phyloP scores from a whole-genome alignment of 2,329 filamentous ascomycete genomes.

The Aspergillus pseudoglaucus region DNA sequence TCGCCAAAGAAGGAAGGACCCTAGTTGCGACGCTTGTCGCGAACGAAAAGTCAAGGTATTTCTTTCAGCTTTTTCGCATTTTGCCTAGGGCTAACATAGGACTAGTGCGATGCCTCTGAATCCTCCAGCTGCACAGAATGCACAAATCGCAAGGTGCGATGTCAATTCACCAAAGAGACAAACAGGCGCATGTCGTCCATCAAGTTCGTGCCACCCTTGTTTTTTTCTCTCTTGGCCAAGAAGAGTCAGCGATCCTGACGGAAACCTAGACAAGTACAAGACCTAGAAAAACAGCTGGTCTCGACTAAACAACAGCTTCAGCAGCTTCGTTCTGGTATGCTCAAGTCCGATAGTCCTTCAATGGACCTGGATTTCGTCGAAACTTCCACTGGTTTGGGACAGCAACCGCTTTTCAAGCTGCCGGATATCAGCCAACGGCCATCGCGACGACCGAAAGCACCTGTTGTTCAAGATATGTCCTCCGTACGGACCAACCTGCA shows the following conservation, averaged over 20 bases:
- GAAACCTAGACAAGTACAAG: constrained; percentile 70
- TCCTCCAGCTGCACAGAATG: constrained; percentile 96
- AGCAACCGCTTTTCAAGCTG: constrained; percentile 49
- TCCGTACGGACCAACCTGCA: constrained; percentile 66
- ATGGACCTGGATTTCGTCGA: constrained; percentile 38
- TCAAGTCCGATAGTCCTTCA: constrained; percentile 39
- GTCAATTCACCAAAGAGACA: constrained; percentile 98
- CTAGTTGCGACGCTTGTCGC: constrained; percentile 93
- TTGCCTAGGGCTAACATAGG: constrained; percentile 3
- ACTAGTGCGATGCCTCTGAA: constrained; percentile 85
- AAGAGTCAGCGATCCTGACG: constrained; percentile 10
- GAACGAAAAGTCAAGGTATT: constrained; percentile 65
- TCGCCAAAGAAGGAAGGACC: constrained; percentile 88
- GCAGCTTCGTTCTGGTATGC: constrained; percentile 61
- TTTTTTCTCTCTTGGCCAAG: neutral
- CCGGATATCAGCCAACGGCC: constrained; percentile 62
- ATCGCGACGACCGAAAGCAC: constrained; percentile 55
- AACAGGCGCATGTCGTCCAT: constrained; percentile 98
- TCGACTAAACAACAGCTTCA: constrained; percentile 73
- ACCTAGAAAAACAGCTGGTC: constrained; percentile 85
- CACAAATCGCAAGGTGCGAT: constrained; percentile 91
- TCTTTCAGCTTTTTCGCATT: neutral
- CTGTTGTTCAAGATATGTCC: constrained; percentile 61
- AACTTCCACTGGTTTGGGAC: constrained; percentile 5
- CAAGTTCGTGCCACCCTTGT: constrained; percentile 52